phyloP scores from a whole-genome alignment of 345 rosid species.

The Kandelia obovata region DNA sequence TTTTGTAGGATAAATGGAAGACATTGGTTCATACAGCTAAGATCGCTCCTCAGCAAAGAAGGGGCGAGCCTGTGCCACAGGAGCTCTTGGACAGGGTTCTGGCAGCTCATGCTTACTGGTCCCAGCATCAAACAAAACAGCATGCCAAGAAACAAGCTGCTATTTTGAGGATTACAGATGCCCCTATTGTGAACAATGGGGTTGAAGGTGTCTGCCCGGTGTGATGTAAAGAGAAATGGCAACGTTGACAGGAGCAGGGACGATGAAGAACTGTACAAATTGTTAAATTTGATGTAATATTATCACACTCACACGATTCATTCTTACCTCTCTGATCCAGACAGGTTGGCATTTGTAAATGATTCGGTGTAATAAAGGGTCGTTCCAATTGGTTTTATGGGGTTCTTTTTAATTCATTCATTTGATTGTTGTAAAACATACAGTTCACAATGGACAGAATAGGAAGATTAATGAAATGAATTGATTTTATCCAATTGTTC shows the following conservation, averaged over 20 bases:
- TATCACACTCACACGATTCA: constrained; percentile 41
- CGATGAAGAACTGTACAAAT: constrained; percentile 42
- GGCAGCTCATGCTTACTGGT: constrained; percentile 80
- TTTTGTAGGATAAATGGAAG: constrained; percentile 93
- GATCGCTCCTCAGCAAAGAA: constrained; percentile 82
- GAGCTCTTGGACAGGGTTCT: constrained; percentile 82
- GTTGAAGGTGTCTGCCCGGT: constrained; percentile 24
- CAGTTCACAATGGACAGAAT: constrained; percentile 7
- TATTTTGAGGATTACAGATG: constrained; percentile 21
- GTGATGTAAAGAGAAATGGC: constrained; percentile 27
- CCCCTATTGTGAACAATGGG: constrained; percentile 16
- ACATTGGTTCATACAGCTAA: constrained; percentile 93
- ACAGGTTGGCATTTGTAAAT: constrained; percentile 45
- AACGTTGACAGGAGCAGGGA: constrained; percentile 25
- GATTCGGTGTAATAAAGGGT: constrained; percentile 38
- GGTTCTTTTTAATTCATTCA: constrained; percentile 19
- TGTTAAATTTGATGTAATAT: constrained; percentile 36
- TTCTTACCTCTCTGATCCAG: constrained; percentile 23
- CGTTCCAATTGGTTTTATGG: constrained; percentile 16
- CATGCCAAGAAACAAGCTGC: constrained; percentile 47
- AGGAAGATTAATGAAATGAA: not conserved
- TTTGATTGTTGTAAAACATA: constrained; percentile 25
- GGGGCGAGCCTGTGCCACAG: constrained; percentile 98
- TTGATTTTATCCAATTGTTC: not conserved
- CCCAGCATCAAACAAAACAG: constrained; percentile 74